A percentile compares a stretch with the other conserved stretches of the same genome.
These are phyloP conservation scores for Antrodiella citrinella DNA, from an alignment of 768 basidiomycete genomes.

Conservation along the genomic window DNA sequence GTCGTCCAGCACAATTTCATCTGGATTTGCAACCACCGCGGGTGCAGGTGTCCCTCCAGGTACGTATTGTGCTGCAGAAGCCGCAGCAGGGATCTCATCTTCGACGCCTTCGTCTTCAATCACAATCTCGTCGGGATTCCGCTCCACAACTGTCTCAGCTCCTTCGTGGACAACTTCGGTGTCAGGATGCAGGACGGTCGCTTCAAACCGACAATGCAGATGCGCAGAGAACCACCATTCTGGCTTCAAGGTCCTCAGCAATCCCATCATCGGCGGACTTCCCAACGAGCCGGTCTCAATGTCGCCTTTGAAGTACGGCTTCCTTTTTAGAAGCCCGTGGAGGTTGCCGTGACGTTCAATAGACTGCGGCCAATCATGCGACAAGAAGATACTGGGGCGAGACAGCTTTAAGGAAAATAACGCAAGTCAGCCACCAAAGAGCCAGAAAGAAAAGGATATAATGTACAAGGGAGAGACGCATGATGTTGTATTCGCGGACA, in stretches of 20 bases:
- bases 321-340: conserved; percentile 54
- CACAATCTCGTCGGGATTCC: conserved; percentile 32
- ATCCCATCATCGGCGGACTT: conserved; percentile 77
- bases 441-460: not conserved
- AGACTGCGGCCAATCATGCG: conserved; percentile 91
- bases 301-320: conserved; percentile 72
- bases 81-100: too few species aligned
- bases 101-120: conserved; percentile 28
- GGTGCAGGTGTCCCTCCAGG: too few species aligned
- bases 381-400: conserved; percentile 71
- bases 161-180: not conserved
- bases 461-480: conserved; percentile 62
- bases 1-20: conserved; percentile 41
- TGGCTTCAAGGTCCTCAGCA: conserved; percentile 67
- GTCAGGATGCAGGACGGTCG: conserved; percentile 36
- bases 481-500: conserved; percentile 77
- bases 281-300: conserved; percentile 69
- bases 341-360: conserved; percentile 81
- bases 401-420: conserved; percentile 36
- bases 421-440: not conserved
- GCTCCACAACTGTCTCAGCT: conserved; percentile 5
- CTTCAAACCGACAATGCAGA: conserved; percentile 82
- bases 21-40: conserved; percentile 29
- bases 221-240: conserved; percentile 93
- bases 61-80: too few species aligned